Percentiles rank a stretch among this genome's conserved stretches.
Conservation (phyloP, 257 asterid genomes). For the Solanum arcanum region DNA sequence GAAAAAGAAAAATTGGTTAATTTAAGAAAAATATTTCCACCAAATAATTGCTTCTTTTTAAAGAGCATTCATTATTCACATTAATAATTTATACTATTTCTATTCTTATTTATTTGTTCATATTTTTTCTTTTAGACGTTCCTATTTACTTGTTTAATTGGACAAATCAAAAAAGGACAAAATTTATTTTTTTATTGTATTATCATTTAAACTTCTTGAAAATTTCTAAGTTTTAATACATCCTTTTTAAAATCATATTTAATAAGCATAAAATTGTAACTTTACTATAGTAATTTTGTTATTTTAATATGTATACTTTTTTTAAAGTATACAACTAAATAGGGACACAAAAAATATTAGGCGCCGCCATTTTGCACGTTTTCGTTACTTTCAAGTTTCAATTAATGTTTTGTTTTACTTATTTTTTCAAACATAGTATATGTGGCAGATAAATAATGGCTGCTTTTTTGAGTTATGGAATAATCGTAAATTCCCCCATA, state of each 20-base stretch:
- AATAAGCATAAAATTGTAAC: no score
- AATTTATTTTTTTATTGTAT: no score
- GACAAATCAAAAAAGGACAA: no score
- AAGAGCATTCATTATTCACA: background rate
- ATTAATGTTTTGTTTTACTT: background rate
- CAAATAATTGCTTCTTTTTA: background rate
- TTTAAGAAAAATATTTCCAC: background rate
- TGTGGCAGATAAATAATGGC: constrained; percentile 4
- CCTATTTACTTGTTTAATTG: no score
- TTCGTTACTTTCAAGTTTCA: background rate
- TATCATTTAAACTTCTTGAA: no score
- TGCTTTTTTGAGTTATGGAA: background rate
- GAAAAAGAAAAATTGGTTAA: background rate
- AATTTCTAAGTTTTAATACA: no score
- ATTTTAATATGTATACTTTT: no score
- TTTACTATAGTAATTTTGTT: no score
- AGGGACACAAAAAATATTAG: background rate
- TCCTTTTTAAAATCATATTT: no score
- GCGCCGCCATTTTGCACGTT: background rate
- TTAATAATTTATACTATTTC: background rate
- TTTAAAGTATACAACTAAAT: no score
- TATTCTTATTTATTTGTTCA: no score
- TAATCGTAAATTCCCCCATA: background rate
- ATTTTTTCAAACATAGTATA: background rate
- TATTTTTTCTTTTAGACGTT: no score